These are phyloP conservation scores for Polyporus tsugae DNA, from an alignment of 1,284 basidiomycete genomes.

Conservation along the genomic window DNA sequence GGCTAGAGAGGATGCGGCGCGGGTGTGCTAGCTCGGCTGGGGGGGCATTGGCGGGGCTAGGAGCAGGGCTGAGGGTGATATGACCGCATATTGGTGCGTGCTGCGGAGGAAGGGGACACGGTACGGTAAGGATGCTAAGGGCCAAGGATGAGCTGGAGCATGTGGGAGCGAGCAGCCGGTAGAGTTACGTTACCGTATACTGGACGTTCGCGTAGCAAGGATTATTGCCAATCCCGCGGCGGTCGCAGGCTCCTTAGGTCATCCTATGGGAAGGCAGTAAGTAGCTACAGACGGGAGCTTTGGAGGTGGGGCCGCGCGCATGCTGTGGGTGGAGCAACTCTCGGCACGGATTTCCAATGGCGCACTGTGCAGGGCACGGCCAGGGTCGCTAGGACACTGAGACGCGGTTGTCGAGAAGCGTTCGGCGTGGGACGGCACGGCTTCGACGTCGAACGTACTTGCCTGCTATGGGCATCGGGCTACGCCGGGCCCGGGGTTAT, in stretches of 20 bases:
- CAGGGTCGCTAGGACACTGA: not conserved
- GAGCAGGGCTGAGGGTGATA: not conserved
- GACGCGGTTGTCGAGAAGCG: not conserved
- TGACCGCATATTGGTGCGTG: not conserved
- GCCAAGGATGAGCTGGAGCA: not conserved
- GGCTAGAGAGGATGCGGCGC: not conserved
- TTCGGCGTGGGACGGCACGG: not conserved
- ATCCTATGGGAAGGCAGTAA: too few species aligned
- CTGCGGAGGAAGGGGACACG: too few species aligned
- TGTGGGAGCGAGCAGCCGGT: not conserved
- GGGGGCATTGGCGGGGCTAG: too few species aligned
- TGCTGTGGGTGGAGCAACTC: not conserved
- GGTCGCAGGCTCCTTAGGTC: not conserved
- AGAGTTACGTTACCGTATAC: not conserved
- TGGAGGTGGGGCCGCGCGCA: not conserved
- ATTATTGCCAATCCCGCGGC: not conserved
- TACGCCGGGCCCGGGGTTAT: conserved; percentile 3
- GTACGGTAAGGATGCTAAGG: not conserved
- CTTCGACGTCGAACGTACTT: conserved; percentile 5
- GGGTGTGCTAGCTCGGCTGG: not conserved
- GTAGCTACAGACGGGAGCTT: not conserved
- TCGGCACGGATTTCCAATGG: not conserved
- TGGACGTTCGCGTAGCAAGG: not conserved
- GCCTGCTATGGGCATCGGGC: not conserved
- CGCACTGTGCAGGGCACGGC: not conserved